Percentiles rank a stretch among this genome's conserved stretches.
Evolutionary conservation across 2,329 filamentous ascomycete species (phyloP).

Genomic region (Ceratocystis smalleyi): DNA sequence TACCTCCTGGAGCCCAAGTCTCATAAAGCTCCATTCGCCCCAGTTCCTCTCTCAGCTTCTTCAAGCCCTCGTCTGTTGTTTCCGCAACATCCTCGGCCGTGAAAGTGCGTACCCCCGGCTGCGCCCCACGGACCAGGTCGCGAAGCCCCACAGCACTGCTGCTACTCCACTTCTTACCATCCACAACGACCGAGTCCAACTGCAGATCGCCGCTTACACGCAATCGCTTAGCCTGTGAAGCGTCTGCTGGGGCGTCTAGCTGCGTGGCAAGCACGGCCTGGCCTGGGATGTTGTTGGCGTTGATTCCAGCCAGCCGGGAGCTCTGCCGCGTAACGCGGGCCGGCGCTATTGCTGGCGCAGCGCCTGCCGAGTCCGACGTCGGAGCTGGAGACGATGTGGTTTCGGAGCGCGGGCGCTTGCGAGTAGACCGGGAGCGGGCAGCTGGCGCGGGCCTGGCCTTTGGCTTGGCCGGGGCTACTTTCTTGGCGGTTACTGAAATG

Average conservation of each 20-base stretch:
- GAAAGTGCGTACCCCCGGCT: conserved; percentile 73
- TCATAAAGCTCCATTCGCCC: conserved; percentile 64
- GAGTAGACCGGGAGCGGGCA: conserved; percentile 18
- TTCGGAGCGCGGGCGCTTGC: conserved; percentile 23
- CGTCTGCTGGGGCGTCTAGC: conserved; percentile 25
- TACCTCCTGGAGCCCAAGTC: conserved; percentile 65
- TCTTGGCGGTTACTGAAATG: conserved; percentile 54
- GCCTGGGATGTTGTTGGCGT: conserved; percentile 31
- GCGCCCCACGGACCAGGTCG: conserved; percentile 46
- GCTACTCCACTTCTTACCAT: conserved; percentile 59
- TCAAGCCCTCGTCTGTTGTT: conserved; percentile 61
- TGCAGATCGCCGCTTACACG: conserved; percentile 44
- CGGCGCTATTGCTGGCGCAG: conserved; percentile 31
- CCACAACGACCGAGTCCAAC: conserved; percentile 62
- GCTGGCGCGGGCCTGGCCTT: conserved; percentile 26
- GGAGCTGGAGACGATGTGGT: not conserved
- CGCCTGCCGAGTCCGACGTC: not conserved
- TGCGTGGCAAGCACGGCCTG: conserved; percentile 34
- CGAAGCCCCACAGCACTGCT: conserved; percentile 48
- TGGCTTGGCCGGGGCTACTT: conserved; percentile 29
- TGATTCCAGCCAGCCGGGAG: conserved; percentile 40
- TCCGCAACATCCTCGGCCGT: conserved; percentile 67
- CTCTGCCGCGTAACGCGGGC: conserved; percentile 40
- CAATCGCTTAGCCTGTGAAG: conserved; percentile 40
- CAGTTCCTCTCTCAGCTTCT: conserved; percentile 61